Percentiles rank a stretch among this genome's conserved stretches.
These are phyloP conservation scores for Actinomucor elegans DNA, from an alignment of 371 early-diverging fungal species.

Conservation along the genomic window DNA sequence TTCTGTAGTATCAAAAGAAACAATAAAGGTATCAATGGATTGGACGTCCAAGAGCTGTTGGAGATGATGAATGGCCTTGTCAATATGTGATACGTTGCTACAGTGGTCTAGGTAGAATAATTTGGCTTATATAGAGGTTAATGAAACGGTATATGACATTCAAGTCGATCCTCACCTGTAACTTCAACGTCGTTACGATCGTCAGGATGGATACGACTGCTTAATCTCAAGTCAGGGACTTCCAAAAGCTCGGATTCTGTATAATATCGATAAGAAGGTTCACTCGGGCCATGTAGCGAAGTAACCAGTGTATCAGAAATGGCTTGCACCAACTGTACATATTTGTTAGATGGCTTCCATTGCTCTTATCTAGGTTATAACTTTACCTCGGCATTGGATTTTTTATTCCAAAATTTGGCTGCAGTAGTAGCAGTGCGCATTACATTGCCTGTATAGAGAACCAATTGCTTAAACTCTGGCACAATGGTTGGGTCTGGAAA, in stretches of 20 bases:
- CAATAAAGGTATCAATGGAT: constrained; percentile 52
- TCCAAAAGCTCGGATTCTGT: constrained; percentile 27
- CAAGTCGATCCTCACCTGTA: constrained; percentile 56
- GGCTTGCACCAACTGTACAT: constrained; percentile 44
- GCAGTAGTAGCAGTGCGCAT: constrained; percentile 53
- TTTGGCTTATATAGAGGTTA: too few species aligned
- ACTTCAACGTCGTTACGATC: constrained; percentile 55
- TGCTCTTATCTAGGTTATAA: not conserved
- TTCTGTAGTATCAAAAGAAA: constrained; percentile 26
- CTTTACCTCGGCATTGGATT: constrained; percentile 57
- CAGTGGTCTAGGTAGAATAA: constrained; percentile 38
- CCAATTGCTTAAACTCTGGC: constrained; percentile 40
- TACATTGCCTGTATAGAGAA: constrained; percentile 56
- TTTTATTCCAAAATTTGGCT: constrained; percentile 35
- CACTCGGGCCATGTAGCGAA: constrained; percentile 27
- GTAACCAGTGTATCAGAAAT: constrained; percentile 48
- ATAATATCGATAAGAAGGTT: constrained; percentile 34
- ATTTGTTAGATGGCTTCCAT: too few species aligned
- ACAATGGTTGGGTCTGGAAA: constrained; percentile 18
- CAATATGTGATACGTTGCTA: constrained; percentile 24
- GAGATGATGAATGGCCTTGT: constrained; percentile 37
- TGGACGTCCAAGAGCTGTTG: constrained; percentile 37
- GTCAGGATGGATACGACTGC: constrained; percentile 37
- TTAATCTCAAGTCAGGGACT: constrained; percentile 45
- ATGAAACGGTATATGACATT: not conserved